Conservation (phyloP, 768 basidiomycete genomes). For the Hemileccinum rubropunctum region DNA sequence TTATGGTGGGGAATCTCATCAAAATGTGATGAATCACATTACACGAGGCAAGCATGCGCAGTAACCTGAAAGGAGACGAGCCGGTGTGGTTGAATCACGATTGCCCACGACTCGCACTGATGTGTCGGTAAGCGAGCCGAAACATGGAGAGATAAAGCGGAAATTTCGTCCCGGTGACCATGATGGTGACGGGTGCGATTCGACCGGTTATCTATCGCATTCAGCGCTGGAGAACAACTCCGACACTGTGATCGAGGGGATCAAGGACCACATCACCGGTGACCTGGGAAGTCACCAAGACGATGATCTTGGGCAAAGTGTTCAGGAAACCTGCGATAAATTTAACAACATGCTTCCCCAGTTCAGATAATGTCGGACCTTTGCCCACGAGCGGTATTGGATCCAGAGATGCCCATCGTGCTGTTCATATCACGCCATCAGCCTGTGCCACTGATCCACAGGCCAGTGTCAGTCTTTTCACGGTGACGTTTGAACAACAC, state of each 20-base stretch:
- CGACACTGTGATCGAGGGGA: slow-evolving; percentile 15
- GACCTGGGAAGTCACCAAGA: slow-evolving; percentile 19
- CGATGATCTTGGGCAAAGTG: slow-evolving; percentile 7
- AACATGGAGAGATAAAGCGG: slow-evolving; percentile 3
- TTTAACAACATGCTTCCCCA: slow-evolving; percentile 10
- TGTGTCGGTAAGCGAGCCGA: not conserved
- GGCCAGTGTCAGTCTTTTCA: slow-evolving; percentile 6
- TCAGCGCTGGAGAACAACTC: slow-evolving; percentile 5
- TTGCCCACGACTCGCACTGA: not conserved
- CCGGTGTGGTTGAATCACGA: not conserved
- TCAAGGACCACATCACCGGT: slow-evolving; percentile 12
- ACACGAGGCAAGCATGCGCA: slow-evolving; percentile 11
- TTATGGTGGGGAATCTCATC: not conserved
- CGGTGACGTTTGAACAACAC: slow-evolving; percentile 1
- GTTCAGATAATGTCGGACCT: slow-evolving; percentile 4
- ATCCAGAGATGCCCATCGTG: slow-evolving; percentile 2
- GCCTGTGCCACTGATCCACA: not conserved
- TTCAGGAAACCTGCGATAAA: slow-evolving; percentile 7
- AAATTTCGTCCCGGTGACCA: slow-evolving; percentile 8
- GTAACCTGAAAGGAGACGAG: slow-evolving; percentile 3
- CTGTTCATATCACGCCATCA: slow-evolving; percentile 11
- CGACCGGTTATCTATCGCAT: slow-evolving; percentile 12
- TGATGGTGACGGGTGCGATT: slow-evolving; percentile 4
- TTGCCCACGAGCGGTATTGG: slow-evolving; percentile 6
- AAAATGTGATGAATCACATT: not conserved